Percentiles rank a stretch among this genome's conserved stretches.
phyloP scores from a whole-genome alignment of 2,329 filamentous ascomycete species.

The Venturia carpophila region DNA sequence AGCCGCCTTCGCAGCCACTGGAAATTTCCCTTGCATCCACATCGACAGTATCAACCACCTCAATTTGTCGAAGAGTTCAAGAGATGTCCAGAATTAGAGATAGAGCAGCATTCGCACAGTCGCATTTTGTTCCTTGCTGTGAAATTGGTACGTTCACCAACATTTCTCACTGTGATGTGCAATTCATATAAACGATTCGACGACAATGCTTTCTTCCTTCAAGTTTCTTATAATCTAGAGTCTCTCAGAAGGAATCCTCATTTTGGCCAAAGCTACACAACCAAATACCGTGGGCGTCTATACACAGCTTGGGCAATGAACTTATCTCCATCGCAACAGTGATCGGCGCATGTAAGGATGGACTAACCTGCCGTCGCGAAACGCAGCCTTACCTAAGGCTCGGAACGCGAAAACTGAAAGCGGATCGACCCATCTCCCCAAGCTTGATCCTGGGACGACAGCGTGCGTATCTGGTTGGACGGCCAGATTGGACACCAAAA shows the following conservation, averaged over 20 bases:
- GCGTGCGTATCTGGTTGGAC: conserved; percentile 3
- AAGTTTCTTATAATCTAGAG: not conserved
- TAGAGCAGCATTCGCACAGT: too few species aligned
- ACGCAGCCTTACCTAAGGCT: not conserved
- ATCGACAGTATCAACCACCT: too few species aligned
- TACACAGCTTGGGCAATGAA: not conserved
- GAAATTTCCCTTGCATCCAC: too few species aligned
- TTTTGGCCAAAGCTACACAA: not conserved
- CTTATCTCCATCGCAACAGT: not conserved
- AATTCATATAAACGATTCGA: not conserved
- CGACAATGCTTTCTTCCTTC: not conserved
- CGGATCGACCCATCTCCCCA: not conserved
- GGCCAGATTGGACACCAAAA: not conserved
- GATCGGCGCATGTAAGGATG: not conserved
- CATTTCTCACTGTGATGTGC: not conserved
- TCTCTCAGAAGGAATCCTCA: not conserved
- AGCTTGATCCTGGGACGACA: not conserved
- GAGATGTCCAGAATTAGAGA: too few species aligned
- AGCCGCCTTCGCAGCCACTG: too few species aligned
- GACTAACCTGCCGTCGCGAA: not conserved
- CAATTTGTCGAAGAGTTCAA: too few species aligned
- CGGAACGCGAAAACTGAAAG: not conserved
- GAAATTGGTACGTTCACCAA: too few species aligned
- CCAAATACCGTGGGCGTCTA: not conserved
- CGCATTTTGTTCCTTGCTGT: too few species aligned